These are phyloP conservation scores for Talaromyces funiculosus DNA, from an alignment of 2,329 filamentous ascomycete genomes.

Conservation along the genomic window DNA sequence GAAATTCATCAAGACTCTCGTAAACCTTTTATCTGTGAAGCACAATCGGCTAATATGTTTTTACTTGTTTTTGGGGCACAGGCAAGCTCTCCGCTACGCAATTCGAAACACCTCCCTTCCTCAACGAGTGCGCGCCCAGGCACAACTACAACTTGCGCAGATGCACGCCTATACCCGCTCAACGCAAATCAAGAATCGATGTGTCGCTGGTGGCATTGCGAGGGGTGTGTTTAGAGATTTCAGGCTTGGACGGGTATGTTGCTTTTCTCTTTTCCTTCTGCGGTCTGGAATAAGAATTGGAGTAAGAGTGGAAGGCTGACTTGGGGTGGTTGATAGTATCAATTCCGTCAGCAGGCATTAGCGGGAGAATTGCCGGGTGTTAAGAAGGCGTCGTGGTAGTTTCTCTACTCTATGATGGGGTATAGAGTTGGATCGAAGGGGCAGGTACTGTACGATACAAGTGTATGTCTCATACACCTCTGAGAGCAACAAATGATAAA, in stretches of 20 bases:
- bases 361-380: conserved; percentile 84
- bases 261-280: neutral
- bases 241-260: conserved; percentile 80
- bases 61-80: neutral
- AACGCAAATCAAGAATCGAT: conserved; percentile 91
- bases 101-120: conserved; percentile 88
- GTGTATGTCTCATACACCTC: neutral
- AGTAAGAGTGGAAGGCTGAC: neutral
- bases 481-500: too few relatives aligned
- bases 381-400: conserved; percentile 91
- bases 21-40: too few relatives aligned
- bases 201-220: conserved; percentile 83
- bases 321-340: conserved; percentile 55
- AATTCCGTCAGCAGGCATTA: conserved; percentile 86
- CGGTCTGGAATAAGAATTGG: neutral
- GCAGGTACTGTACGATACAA: neutral
- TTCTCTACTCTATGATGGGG: neutral
- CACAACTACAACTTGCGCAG: conserved; percentile 84
- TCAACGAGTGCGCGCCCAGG: conserved; percentile 75
- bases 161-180: conserved; percentile 95
- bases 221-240: conserved; percentile 91
- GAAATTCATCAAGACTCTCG: too few relatives aligned
- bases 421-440: neutral
- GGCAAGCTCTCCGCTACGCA: conserved; percentile 73
- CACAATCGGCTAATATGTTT: neutral